Percentiles rank a stretch among this genome's conserved stretches.
Conservation (phyloP, 148 eudicot genomes). For the Camellia lanceoleosa region DNA sequence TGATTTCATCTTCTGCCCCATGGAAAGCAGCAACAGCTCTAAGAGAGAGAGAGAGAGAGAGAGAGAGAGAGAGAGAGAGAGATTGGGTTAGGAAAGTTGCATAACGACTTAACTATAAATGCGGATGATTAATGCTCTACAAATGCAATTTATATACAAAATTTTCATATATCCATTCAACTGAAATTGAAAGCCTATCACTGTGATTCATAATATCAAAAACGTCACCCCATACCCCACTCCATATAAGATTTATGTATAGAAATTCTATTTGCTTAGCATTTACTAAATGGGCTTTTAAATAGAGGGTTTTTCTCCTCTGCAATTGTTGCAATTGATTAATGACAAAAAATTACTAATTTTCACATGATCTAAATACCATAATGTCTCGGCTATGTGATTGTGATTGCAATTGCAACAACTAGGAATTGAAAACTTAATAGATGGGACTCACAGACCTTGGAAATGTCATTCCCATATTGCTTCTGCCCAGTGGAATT, state of each 20-base stretch:
- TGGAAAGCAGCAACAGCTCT: conserved; percentile 58
- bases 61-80: conserved; percentile 15
- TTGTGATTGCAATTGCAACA: no score
- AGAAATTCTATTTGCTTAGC: not conserved
- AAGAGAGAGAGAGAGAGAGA: no score
- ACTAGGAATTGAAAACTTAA: not conserved
- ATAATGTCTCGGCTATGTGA: not conserved
- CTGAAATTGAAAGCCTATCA: not conserved
- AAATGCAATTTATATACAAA: not conserved
- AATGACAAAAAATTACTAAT: not conserved
- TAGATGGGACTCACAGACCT: conserved; percentile 34
- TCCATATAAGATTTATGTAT: not conserved
- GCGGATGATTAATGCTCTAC: not conserved
- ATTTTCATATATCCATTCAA: not conserved
- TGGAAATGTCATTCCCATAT: conserved; percentile 30
- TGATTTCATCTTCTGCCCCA: conserved; percentile 50
- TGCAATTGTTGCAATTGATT: no score
- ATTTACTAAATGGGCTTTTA: not conserved
- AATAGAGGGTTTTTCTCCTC: not conserved
- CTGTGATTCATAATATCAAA: not conserved
- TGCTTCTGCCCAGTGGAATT: conserved; percentile 43
- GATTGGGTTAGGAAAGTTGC: not conserved
- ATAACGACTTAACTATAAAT: not conserved
- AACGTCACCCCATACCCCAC: not conserved
- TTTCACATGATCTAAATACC: not conserved